Percentiles rank a stretch among this genome's conserved stretches.
Evolutionary conservation across 2,329 filamentous ascomycete genomes (phyloP).

Genomic region (Taxawa tesnikishii): DNA sequence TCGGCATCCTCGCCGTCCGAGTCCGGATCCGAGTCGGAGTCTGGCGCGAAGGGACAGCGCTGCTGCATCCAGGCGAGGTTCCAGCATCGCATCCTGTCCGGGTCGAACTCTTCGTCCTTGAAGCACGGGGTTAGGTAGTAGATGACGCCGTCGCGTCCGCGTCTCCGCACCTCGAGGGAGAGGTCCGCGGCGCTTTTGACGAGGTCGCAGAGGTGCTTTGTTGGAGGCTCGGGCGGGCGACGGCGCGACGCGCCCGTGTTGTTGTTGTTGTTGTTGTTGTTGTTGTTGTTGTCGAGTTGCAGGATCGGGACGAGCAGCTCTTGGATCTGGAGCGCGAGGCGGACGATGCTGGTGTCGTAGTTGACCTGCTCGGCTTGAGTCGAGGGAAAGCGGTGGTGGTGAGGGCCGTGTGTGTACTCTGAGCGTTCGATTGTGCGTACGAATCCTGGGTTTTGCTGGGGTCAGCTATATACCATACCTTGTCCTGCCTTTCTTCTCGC

Average conservation of each 20-base stretch:
- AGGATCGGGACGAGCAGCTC: conserved; percentile 10
- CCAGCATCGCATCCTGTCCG: conserved; percentile 14
- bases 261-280: not conserved
- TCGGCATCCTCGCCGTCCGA: too few relatives aligned
- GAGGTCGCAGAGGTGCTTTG: conserved; percentile 10
- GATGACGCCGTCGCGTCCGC: conserved; percentile 10
- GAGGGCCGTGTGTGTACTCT: too few relatives aligned
- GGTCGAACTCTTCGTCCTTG: conserved; percentile 20
- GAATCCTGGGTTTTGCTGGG: too few relatives aligned
- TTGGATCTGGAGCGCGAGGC: conserved; percentile 8
- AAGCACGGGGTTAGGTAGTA: conserved; percentile 18
- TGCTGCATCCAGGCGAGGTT: conserved; percentile 15
- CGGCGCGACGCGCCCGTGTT: not conserved
- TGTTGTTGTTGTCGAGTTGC: not conserved
- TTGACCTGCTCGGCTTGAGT: too few relatives aligned
- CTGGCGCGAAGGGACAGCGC: conserved; percentile 12
- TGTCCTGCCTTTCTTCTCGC: too few relatives aligned
- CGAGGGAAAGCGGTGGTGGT: too few relatives aligned
- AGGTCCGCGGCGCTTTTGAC: conserved; percentile 11
- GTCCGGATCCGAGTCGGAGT: conserved; percentile 9
- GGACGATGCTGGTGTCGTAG: not conserved
- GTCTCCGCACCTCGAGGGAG: conserved; percentile 12
- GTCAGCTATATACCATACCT: too few relatives aligned
- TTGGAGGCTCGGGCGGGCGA: not conserved
- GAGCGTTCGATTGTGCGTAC: too few relatives aligned